Evolutionary conservation across 148 eudicot species (phyloP), one percentile per base, ranked within the genome.

Genomic region (Oxyria digyna): DNA sequence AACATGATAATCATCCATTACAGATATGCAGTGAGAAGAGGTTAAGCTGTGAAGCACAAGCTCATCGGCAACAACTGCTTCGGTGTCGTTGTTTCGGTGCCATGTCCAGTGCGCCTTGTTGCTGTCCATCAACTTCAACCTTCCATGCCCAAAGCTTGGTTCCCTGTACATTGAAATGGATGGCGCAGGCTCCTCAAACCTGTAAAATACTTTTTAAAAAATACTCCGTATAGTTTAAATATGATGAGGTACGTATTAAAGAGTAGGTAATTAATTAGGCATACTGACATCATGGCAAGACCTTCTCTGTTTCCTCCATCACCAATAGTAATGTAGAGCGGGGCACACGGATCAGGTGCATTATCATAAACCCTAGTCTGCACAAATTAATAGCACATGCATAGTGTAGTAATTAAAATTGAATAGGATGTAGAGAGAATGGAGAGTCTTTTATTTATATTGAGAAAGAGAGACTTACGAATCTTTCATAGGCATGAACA

Each of bases 401-500:
- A n/a, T n/a, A n/a, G n/a, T n/a, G n/a, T n/a, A n/a, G n/a, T n/a
- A n/a, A n/a, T n/a, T n/a, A n/a, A n/a, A n/a, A n/a, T n/a, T n/a
- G n/a, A n/a, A n/a, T n/a, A n/a, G n/a, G n/a, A n/a, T n/a, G n/a
- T n/a, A n/a, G n/a, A n/a, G n/a, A n/a, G n/a, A n/a, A n/a, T n/a
- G n/a, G n/a, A n/a, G n/a, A n/a, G n/a, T n/a, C n/a, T n/a, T n/a
- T n/a, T n/a, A n/a, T n/a, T n/a, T n/a, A n/a, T n/a, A n/a, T n/a
- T n/a, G n/a, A n/a, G n/a, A n/a, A n/a, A n/a, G n/a, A n/a, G n/a
- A n/a, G n/a, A 43, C 49, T 4, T 82, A 92, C 96, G 9, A 92
- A 92, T 35, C 96, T 82, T 74, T 92, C 98, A 27, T 92, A 92
- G 0, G 98, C 96, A 73, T 84, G 91, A 84, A 92, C 94, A 78